Evolutionary conservation across 495 filamentous ascomycete genomes (phyloP), one percentile per base, ranked within the genome.

Genomic region (Neurospora sp.): DNA sequence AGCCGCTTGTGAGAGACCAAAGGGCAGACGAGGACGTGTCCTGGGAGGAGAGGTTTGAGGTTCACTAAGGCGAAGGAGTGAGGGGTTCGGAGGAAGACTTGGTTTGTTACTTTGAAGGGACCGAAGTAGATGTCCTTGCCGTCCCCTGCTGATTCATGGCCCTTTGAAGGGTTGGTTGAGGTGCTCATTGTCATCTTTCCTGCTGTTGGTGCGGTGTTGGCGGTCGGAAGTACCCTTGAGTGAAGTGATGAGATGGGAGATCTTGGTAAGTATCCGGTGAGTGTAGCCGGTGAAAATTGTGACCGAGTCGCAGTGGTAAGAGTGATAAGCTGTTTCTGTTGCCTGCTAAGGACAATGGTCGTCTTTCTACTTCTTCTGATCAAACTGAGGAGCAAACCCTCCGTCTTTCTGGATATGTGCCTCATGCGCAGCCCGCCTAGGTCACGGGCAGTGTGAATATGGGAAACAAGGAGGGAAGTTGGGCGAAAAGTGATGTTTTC

Each of bases 11-110:
- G 92, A 21, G 87, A 82, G 28, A 83, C 82, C 39, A 87, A 87
- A 5, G 92, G 89, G 70, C 88, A 91, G 72, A 98, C 87, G 36
- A 99, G 92, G 72, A 98, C 91, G 83, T 99, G 96, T 69, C 96
- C 96, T 0, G 96, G 94, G 1, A 98, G 88, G 21, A 99, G 88
- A 15, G 96, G 96, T 82, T 97, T 97, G 77, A 98, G 88, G 85
- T 98, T 98, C 31, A 97, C 94, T 70, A 97, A 88, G 73, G 92
- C 92, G 85, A 92, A 96, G 79, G 90, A 90, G 77, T 90, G 86
- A 15, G 91, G 85, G 13, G 94, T 97, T 75, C 82, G 84, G 83
- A 96, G 87, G 87, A 99, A 99, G 85, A 97, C 92, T 79, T 91
- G 90, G 70, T 83, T 80, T 13, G 90, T 91, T 69, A 92, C 89